Base-by-base conservation (phyloP, 495 filamentous ascomycete genomes). In the Penicillium steckii region DNA sequence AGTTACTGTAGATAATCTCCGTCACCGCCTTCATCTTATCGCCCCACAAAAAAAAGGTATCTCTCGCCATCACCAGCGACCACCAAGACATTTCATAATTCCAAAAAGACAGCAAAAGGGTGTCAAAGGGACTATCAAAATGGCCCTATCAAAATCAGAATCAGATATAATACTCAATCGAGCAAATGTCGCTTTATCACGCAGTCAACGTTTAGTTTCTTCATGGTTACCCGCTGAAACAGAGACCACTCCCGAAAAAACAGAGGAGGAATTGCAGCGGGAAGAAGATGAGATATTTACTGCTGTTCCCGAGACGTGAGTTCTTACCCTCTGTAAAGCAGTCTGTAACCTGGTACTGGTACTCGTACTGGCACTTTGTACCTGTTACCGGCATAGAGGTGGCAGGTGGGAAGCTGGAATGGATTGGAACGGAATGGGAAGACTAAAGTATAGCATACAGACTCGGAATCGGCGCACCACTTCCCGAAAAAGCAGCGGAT, bases 221-320 rank as follows among this genome's bases (percentile, higher is more conserved):
- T 79, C 77, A 48, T 80, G 77, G 77, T 69, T 79, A 18, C 81
- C 81, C 8, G 57, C 65, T n/a, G n/a, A n/a, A n/a, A n/a, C 13
- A 63, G 68, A 49, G 71, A 76, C 8, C 51, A 66, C 6, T 27
- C 5, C 73, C 46, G 65, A 50, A 25, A 75, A 77, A 56, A 60
- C 71, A 15, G 70, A 73, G 29, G 71, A 71, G 22, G 73, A 76
- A 47, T 46, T 73, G 3, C 73, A 78, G 46, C 61, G 60, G 26
- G 74, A 78, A 45, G 75, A 81, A 53, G 70, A 76, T 63, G 76
- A 79, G 56, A 74, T 79, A 18, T 80, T 81, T 45, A 73, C 67
- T 4, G 68, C 73, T 22, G 75, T 76, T 1, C 77, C 77, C n/a
- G 78, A 81, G 64, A 72, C 70, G 78, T 81, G 65, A 45, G 72